Base-by-base conservation (phyloP, 1,139 yeast genomes). In the Geotrichum reessii region DNA sequence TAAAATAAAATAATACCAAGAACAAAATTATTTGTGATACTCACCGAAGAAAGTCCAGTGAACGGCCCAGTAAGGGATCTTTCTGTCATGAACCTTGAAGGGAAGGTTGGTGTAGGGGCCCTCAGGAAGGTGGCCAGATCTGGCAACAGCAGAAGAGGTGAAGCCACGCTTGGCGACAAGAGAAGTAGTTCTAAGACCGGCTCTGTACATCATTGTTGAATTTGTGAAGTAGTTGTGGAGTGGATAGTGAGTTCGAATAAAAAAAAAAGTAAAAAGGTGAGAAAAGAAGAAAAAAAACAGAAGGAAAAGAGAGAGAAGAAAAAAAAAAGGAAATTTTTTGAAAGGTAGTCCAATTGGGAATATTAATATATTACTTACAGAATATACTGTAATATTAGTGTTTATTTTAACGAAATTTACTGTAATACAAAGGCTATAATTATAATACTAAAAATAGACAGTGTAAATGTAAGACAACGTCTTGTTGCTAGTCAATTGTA, bases 101-200 rank as follows among this genome's bases (percentile, higher is more conserved):
- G 99, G 99, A 66, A 93, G 72, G 82, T 93, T 93, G 71, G 87
- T 80, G 85, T 93, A 92, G 56, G 85, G 84, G 69, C 98, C 98
- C 73, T 84, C 87, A 73, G 87, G 85, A 73, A 77, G 82, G 72
- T 83, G 86, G 49, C 52, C 55, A 58, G 64, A 60, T 56, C 72
- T 67, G 57, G 68, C 69, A 52, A 64, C 60, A 58, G 66, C 61
- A 47, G 72, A 57, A 55, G 72, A 62, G 54, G 70, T 60, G 64
- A 70, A 70, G 58, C 74, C 74, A 64, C 71, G 69, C 60, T 60
- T 64, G 57, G 65, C 56, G 55, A 67, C 56, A 49, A 61, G 60
- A 27, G 63, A 47, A 52, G 65, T 59, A 52, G 70, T 61, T 62
- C 67, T 63, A 42, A 64, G 55, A 48, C 67, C 67, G 50, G 62